Evolutionary conservation across 2,329 filamentous ascomycete genomes (phyloP), one percentile per base, ranked within the genome.

Genomic region (Chlorencoelia australis): DNA sequence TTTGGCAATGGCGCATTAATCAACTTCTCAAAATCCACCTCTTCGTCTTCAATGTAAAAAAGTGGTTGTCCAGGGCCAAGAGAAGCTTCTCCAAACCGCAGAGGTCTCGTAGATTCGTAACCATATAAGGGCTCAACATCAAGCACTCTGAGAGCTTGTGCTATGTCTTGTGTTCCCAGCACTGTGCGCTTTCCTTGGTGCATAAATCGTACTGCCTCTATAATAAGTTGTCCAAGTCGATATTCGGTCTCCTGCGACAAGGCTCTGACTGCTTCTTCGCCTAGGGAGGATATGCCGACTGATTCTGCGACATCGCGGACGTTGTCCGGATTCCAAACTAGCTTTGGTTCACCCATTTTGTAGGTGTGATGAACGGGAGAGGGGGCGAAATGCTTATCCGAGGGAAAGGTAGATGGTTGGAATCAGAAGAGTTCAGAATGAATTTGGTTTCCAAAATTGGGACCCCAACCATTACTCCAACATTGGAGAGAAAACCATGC

Each of bases 1-100:
- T 93, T 95, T 17, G 91, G 91, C 48, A 98, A 63, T 4, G 91
- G 85, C 46, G 87, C 87, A 63, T 98, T 98, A 58, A 98, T 95
- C 48, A 98, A 68, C 67, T 96, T 96, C 66, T 98, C 91, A 56
- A 98, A 96, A 61, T 98, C 91, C 37, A 96, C 81, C 66, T 98
- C 91, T 56, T 98, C 91, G 58, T 98, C 91, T 56, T 98, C 91
- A 24, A 98, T 82, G 58, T 98, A 98, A 62, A 89, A 98, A 15
- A 98, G 66, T 35, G 89, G 87, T 61, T 98, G 91, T 7, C 89
- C 88, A 10, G 88, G 87, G 0, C 91, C 91, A 42, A 98, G 67
- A 40, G 84, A 93, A 3, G 91, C 91, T 61, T 98, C 91, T 34
- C 91, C 91, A 55, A 93, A 98, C 37, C 83, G 75, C 51, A 98